These are phyloP conservation scores for Lactarius trivialis DNA, from an alignment of 768 basidiomycete genomes.

Conservation along the genomic window DNA sequence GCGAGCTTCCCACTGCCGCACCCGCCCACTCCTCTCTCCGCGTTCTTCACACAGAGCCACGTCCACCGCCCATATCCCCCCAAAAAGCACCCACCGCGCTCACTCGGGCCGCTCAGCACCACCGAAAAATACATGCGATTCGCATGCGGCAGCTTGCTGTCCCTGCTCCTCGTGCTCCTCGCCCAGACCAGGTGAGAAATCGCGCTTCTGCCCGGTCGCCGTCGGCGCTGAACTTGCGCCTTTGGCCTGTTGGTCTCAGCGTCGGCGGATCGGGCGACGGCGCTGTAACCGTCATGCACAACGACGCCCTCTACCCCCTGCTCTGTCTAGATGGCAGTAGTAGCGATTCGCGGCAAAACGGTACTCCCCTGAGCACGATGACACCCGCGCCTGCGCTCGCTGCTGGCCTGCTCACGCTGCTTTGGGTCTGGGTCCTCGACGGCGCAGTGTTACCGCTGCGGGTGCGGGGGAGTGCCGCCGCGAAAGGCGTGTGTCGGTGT, in stretches of 20 bases:
- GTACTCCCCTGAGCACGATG: not conserved
- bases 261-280: not conserved
- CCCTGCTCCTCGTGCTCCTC: not conserved
- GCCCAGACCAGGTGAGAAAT: slow-evolving; percentile 5
- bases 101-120: not conserved
- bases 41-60: not conserved
- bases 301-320: not conserved
- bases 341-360: not conserved
- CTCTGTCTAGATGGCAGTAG: not conserved
- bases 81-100: not conserved
- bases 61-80: not conserved
- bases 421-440: slow-evolving; percentile 11
- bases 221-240: too few species aligned
- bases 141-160: not conserved
- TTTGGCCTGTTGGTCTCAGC: not conserved
- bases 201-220: not conserved
- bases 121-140: slow-evolving; percentile 10
- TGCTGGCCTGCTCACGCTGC: not conserved
- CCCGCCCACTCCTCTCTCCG: not conserved
- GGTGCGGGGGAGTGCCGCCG: not conserved
- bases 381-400: not conserved
- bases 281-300: not conserved
- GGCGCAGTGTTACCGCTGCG: not conserved
- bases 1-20: not conserved
- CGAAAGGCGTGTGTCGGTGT: slow-evolving; percentile 12